A percentile compares a stretch with the other conserved stretches of the same genome.
phyloP scores from a whole-genome alignment of 2,329 filamentous ascomycete species.

The Pyricularia pennisetigena region DNA sequence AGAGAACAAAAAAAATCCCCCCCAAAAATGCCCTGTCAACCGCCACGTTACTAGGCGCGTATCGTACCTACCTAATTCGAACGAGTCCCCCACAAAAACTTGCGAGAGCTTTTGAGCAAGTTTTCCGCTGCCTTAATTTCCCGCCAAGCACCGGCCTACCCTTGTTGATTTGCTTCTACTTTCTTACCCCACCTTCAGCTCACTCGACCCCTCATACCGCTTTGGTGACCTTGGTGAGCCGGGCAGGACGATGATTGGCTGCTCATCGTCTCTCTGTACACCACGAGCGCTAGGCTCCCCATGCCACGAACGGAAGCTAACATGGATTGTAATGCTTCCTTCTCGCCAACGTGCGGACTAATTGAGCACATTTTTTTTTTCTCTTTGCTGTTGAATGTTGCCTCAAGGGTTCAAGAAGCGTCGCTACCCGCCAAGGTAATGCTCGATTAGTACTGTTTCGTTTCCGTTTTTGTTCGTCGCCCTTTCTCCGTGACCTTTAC shows the following conservation, averaged over 20 bases:
- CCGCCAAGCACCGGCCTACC: neutral
- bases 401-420: neutral
- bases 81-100: neutral
- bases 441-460: neutral
- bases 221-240: neutral
- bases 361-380: neutral
- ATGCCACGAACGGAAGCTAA: neutral
- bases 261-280: neutral
- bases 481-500: neutral
- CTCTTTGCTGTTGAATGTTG: neutral
- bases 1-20: neutral
- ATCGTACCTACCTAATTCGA: neutral
- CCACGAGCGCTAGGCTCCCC: neutral
- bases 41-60: neutral
- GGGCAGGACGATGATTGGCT: neutral
- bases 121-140: conserved; percentile 6
- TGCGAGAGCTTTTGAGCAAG: conserved; percentile 14
- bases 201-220: neutral
- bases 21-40: neutral
- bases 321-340: neutral
- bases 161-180: neutral
- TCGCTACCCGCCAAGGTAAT: neutral
- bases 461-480: neutral
- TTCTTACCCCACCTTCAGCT: neutral
- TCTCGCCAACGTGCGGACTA: neutral